Conservation (phyloP, 75 land plant species). For the Larix kaempferi region DNA sequence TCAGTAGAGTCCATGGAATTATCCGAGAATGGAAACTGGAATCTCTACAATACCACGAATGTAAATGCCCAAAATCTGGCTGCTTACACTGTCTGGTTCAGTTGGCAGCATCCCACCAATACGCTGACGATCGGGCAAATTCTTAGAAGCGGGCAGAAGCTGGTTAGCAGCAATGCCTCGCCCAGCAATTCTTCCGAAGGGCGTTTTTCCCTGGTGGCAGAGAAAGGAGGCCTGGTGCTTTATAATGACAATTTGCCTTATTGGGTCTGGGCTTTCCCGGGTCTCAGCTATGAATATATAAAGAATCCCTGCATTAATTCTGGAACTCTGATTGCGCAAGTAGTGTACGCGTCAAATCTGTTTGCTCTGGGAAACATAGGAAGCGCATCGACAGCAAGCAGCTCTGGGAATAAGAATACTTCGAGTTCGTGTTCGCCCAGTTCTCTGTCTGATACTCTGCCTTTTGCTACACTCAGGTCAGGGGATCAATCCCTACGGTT, state of each 20-base stretch:
- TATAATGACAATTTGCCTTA: neutral
- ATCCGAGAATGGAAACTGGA: neutral
- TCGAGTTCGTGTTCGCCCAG: neutral
- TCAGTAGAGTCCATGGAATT: slow-evolving; percentile 1
- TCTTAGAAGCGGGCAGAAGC: slow-evolving; percentile 1
- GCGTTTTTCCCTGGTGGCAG: neutral
- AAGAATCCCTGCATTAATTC: neutral
- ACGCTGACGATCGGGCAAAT: slow-evolving; percentile 4
- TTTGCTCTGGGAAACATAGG: neutral
- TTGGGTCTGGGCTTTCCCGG: neutral
- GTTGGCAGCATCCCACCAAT: slow-evolving; percentile 4
- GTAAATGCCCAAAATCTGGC: neutral
- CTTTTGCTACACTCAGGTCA: neutral
- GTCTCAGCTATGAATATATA: slow-evolving; percentile 1
- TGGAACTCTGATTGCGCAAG: neutral
- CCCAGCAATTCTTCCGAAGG: neutral
- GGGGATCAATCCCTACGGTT: neutral
- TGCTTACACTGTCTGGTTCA: neutral
- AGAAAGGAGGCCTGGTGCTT: slow-evolving; percentile 1
- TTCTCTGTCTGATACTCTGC: neutral
- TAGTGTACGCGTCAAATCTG: neutral
- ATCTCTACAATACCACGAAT: neutral
- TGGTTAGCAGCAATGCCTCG: neutral
- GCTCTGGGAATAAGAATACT: neutral
- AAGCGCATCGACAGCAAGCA: neutral